Evolutionary conservation across 495 filamentous ascomycete species (phyloP).

Genomic region (Apodospora peruviana): DNA sequence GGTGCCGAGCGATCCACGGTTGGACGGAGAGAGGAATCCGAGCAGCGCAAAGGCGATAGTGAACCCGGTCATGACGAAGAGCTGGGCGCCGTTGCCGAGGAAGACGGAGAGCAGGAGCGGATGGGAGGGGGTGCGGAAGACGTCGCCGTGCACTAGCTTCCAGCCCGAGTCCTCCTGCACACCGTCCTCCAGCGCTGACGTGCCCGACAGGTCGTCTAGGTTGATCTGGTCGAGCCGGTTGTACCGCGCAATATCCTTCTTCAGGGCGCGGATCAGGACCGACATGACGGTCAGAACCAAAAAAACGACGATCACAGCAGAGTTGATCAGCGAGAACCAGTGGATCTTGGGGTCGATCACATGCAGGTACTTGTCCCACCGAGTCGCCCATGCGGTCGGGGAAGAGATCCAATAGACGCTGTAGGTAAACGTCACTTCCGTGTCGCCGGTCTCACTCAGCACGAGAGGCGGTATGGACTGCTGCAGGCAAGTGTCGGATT

Average conservation of each 20-base stretch:
- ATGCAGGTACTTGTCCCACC: conserved; percentile 97
- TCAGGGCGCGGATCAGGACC: conserved; percentile 77
- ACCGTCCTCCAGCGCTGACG: conserved; percentile 76
- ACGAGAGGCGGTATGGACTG: conserved; percentile 44
- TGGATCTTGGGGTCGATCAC: conserved; percentile 95
- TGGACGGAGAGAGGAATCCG: conserved; percentile 90
- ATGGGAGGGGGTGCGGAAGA: conserved; percentile 81
- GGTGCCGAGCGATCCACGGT: conserved; percentile 86
- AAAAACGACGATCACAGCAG: conserved; percentile 87
- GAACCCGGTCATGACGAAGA: conserved; percentile 95
- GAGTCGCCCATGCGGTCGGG: conserved; percentile 81
- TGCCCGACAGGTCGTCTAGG: conserved; percentile 75
- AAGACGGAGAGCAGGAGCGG: conserved; percentile 81
- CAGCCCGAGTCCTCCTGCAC: conserved; percentile 97
- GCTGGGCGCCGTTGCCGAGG: conserved; percentile 88
- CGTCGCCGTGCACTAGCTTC: conserved; percentile 97
- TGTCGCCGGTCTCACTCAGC: conserved; percentile 57
- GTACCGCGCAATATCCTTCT: conserved; percentile 92
- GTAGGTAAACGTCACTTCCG: conserved; percentile 80
- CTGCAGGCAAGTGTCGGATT: conserved; percentile 57
- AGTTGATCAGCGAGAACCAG: conserved; percentile 96
- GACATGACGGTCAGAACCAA: conserved; percentile 85
- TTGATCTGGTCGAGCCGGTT: conserved; percentile 85
- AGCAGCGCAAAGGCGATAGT: conserved; percentile 92
- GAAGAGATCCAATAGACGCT: conserved; percentile 80